phyloP scores from a whole-genome alignment of 2,329 filamentous ascomycete species.

The Paracorniculantispora psalliotae region DNA sequence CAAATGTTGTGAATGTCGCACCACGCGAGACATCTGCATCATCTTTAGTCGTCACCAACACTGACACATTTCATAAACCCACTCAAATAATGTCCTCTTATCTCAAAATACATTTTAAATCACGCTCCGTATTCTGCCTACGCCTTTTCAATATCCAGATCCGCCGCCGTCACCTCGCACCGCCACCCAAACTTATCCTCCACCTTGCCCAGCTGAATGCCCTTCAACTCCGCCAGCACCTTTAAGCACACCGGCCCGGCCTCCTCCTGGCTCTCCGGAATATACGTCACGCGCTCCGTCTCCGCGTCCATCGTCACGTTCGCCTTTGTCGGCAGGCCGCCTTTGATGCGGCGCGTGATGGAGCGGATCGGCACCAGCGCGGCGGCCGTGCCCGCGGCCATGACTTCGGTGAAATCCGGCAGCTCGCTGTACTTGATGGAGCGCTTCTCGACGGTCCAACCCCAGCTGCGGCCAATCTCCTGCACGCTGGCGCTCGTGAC shows the following conservation, averaged over 20 bases:
- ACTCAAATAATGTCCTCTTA: no score
- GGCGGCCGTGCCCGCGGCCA: constrained; percentile 88
- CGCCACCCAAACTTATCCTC: constrained; percentile 76
- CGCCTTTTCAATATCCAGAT: constrained; percentile 36
- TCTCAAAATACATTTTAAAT: no score
- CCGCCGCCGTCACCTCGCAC: constrained; percentile 39
- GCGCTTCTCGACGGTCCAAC: constrained; percentile 78
- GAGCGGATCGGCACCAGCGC: constrained; percentile 87
- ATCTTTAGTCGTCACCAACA: no score
- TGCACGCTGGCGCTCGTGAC: constrained; percentile 78
- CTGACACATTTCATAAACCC: no score
- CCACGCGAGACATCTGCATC: no score
- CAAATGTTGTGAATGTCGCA: no score
- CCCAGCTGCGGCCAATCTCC: constrained; percentile 69
- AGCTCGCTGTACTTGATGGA: constrained; percentile 60
- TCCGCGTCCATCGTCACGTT: constrained; percentile 37
- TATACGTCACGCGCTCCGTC: constrained; percentile 50
- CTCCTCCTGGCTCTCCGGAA: constrained; percentile 54
- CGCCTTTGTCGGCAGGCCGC: constrained; percentile 17
- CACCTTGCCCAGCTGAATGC: constrained; percentile 76
- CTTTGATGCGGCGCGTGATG: constrained; percentile 62
- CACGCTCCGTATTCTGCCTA: no score
- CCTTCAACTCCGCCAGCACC: constrained; percentile 72
- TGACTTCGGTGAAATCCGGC: constrained; percentile 60
- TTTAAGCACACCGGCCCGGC: constrained; percentile 69